Base-by-base conservation (phyloP, 1,284 basidiomycete genomes). In the Moesziomyces aphidis region DNA sequence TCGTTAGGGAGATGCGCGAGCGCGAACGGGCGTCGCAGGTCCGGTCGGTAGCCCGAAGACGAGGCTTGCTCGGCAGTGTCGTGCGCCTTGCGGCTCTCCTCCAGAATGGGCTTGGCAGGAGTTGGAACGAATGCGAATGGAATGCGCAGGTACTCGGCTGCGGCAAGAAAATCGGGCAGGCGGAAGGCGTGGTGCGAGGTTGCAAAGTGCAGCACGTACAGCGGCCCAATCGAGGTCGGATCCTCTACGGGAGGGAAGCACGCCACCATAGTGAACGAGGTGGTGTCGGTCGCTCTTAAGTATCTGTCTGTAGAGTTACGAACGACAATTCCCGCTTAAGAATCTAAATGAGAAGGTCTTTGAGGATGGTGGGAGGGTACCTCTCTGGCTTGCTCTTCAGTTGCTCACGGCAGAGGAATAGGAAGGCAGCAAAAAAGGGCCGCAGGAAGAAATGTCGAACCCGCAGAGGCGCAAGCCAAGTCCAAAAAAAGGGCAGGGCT, bases 151-250 rank as follows among this genome's bases (percentile, higher is more conserved):
- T 78, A 78, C 42, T 73, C 73, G 49, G 69, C 74, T 36, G 73
- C 76, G 15, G 80, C 73, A 17, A 68, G 56, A 24, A 82, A 81
- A 60, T 83, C 81, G 22, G 78, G 72, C 44, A 81, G 58, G 26
- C 81, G 73, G 44, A 83, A 83, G 26, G 75, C 57, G 24, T 65
- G 61, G 52, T 83, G 71, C 24, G 73, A 65, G 3, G 71, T 72
- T 11, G 76, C 74, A 63, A 82, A 83, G 53, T 82, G 75, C 43
- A 82, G 65, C 28, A 82, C 64, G 58, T 82, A 83, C 42, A 79
- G 66, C 7, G 73, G 77, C 0, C 73, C 76, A 52, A 78, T 80
- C 8, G 67, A 61, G 55, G 65, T 50, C 1, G 73, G 72, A 31
- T 63, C 62, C 53, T 53, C 58, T 15, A 66, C 64, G 17, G 58